Conservation (phyloP, 2,329 filamentous ascomycete genomes). For the Ascosphaera acerosa region DNA sequence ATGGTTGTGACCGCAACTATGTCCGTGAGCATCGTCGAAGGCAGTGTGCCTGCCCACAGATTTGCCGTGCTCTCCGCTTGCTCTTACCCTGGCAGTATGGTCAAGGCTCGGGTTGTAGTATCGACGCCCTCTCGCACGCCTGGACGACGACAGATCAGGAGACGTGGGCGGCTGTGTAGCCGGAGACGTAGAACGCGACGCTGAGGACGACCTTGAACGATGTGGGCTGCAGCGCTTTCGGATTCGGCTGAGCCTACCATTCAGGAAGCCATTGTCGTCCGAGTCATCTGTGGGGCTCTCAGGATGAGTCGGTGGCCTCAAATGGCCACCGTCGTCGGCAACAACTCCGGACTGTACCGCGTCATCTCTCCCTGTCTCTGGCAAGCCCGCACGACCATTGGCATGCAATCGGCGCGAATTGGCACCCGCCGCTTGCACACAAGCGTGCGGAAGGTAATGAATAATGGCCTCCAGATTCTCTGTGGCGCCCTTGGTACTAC, state of each 20-base stretch:
- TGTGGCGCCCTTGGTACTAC: conserved; percentile 80
- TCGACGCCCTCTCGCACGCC: no score
- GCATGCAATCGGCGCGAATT: conserved; percentile 57
- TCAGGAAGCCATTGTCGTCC: neutral
- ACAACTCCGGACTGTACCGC: conserved; percentile 66
- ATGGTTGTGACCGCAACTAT: conserved; percentile 39
- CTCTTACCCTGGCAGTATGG: no score
- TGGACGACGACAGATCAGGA: neutral
- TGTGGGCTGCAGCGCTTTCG: neutral
- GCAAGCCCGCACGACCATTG: no score
- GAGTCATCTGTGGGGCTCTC: conserved; percentile 6
- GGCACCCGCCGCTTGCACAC: conserved; percentile 58
- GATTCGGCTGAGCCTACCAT: neutral
- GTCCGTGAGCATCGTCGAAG: conserved; percentile 24
- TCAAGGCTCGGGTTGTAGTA: neutral
- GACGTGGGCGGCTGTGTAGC: neutral
- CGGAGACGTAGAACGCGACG: neutral
- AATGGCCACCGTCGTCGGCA: conserved; percentile 24
- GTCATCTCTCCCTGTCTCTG: no score
- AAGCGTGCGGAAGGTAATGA: conserved; percentile 87
- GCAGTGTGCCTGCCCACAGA: neutral
- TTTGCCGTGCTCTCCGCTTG: neutral
- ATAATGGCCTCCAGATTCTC: conserved; percentile 80
- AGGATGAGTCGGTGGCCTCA: conserved; percentile 4
- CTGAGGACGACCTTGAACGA: neutral